Base-by-base conservation (phyloP, 441 rosid genomes). In the Pelargonium cotyledonis region DNA sequence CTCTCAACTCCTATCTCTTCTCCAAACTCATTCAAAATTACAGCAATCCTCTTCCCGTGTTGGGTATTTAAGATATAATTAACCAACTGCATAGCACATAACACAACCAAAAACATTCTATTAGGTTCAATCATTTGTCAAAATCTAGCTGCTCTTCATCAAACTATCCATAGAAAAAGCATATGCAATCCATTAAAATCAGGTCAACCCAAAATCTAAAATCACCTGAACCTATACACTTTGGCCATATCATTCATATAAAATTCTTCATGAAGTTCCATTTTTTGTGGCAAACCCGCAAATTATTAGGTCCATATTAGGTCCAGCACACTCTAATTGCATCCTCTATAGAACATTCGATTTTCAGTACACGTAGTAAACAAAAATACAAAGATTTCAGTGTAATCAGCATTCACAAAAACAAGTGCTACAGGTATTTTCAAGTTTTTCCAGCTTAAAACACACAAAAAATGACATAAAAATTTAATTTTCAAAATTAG, bases 1-100 rank as follows among this genome's bases (percentile, higher is more conserved):
- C 96, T 91, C 80, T 95, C 97, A 1, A 95, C 96, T 73, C 96
- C 97, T 68, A 95, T 87, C 84, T 88, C 99, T 81, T 94, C 97
- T 19, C 97, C 96, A 76, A 91, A 94, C 86, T 94, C 97, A 67
- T 94, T 94, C 89, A 95, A 76, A 19, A 91, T 91, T 75, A 91
- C 96, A 9, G 96, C 97, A 21, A 95, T 89, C 73, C 82, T 85
- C 89, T 90, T 95, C 72, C 95, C 97, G 64, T 91, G 99, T 68
- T 91, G 88, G 40, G 86, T 83, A 77, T 83, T 90, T 80, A 95
- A 73, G 58, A 91, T 79, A 76, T 85, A 80, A 68, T 85, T 95
- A 70, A 91, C 99, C 47, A 91, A 94, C 97, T 94, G 83, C 38
- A 65, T 9, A 40, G 10, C 26, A 64, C 46, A 55, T 5, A 70